Percentiles rank a stretch among this genome's conserved stretches.
Evolutionary conservation across 2,329 filamentous ascomycete genomes (phyloP).

Genomic region (Pseudogymnoascus sp.): DNA sequence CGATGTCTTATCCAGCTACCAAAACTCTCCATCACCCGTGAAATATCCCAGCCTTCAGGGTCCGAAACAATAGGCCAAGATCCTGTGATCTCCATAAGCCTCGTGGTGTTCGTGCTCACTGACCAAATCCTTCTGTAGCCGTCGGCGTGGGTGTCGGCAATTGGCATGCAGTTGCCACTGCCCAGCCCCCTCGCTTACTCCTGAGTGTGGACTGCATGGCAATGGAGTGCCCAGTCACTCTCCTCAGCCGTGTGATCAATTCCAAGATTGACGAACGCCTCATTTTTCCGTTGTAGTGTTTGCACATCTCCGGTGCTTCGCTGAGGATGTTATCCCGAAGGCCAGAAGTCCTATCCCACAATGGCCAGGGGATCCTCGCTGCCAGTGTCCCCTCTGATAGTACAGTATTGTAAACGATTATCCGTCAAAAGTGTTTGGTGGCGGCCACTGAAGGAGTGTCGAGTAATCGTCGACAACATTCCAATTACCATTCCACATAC

Average conservation of each 20-base stretch:
- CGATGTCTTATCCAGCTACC: background rate
- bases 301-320: background rate
- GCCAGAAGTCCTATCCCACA: background rate
- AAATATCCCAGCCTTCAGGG: background rate
- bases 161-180: background rate
- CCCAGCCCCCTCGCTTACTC: background rate
- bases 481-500: constrained; percentile 1
- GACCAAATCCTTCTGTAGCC: background rate
- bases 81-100: background rate
- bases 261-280: background rate
- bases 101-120: background rate
- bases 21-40: background rate
- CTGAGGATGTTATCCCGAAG: background rate
- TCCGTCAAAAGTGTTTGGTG: background rate
- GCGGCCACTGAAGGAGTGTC: background rate
- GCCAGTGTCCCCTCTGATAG: background rate
- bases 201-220: background rate
- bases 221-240: background rate
- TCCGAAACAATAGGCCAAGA: background rate
- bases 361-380: background rate
- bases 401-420: background rate
- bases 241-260: background rate
- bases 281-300: background rate
- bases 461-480: background rate
- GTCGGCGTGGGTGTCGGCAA: background rate